These are phyloP conservation scores for Xylaria nigripes DNA, from an alignment of 495 filamentous ascomycete species.

Conservation along the genomic window DNA sequence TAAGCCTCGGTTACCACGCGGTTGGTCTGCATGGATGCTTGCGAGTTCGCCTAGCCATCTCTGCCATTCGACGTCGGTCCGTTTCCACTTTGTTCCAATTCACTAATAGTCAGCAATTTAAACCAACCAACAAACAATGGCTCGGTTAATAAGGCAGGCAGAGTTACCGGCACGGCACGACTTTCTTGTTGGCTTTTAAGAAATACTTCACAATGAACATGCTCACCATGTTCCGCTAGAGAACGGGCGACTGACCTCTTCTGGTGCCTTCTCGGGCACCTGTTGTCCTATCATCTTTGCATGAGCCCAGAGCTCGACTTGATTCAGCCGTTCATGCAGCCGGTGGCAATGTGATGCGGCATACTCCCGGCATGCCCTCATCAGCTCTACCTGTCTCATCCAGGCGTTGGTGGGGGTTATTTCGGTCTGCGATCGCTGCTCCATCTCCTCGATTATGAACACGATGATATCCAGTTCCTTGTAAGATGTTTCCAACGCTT, in stretches of 20 bases:
- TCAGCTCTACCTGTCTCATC: slow-evolving; percentile 9
- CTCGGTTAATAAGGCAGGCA: background rate
- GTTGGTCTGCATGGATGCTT: background rate
- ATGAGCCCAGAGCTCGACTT: slow-evolving; percentile 15
- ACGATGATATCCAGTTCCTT: slow-evolving; percentile 18
- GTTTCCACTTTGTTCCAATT: slow-evolving; percentile 13
- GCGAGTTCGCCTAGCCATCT: slow-evolving; percentile 21
- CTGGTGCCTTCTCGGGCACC: slow-evolving; percentile 15
- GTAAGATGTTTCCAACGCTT: slow-evolving; percentile 15
- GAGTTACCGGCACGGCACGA: background rate
- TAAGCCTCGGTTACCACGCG: background rate
- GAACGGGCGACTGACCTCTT: slow-evolving; percentile 16
- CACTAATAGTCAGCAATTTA: slow-evolving; percentile 11
- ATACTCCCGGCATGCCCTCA: slow-evolving; percentile 22
- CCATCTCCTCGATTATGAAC: slow-evolving; percentile 14
- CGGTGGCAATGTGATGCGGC: slow-evolving; percentile 17
- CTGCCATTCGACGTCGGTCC: slow-evolving; percentile 19
- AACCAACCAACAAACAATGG: too few species aligned
- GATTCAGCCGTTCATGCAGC: slow-evolving; percentile 19
- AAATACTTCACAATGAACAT: background rate
- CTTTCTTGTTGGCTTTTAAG: too few species aligned
- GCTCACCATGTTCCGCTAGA: background rate
- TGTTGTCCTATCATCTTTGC: background rate
- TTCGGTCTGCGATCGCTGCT: background rate
- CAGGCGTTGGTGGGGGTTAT: background rate